phyloP scores from a whole-genome alignment of 2,329 filamentous ascomycete species.

The Aspergillus texensis region DNA sequence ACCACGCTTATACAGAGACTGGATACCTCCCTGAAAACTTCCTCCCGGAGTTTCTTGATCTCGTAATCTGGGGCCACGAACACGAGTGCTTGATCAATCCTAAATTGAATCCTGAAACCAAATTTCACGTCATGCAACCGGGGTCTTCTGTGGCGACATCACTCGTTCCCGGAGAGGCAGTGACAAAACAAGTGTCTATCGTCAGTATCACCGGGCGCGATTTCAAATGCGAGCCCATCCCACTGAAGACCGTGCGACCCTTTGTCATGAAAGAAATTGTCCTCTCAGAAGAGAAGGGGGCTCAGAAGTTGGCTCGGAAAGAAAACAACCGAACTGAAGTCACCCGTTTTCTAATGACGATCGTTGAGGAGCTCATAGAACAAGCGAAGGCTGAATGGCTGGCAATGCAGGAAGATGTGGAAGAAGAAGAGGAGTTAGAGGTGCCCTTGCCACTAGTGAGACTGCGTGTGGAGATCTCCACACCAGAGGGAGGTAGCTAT shows the following conservation, averaged over 20 bases:
- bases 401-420: conserved; percentile 69
- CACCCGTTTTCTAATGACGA: conserved; percentile 71
- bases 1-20: conserved; percentile 86
- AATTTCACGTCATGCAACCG: conserved; percentile 95
- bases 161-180: conserved; percentile 83
- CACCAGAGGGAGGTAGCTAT: conserved; percentile 80
- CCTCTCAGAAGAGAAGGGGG: conserved; percentile 72
- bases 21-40: conserved; percentile 95
- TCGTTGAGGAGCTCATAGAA: conserved; percentile 85
- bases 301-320: conserved; percentile 76
- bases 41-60: conserved; percentile 84
- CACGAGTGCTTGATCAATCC: conserved; percentile 95
- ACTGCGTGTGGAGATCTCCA: conserved; percentile 86
- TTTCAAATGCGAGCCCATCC: conserved; percentile 77
- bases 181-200: conserved; percentile 86
- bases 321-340: conserved; percentile 82
- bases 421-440: conserved; percentile 59
- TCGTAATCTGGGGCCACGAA: conserved; percentile 96
- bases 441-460: conserved; percentile 81
- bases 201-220: conserved; percentile 80
- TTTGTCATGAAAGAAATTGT: conserved; percentile 86
- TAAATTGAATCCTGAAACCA: conserved; percentile 77
- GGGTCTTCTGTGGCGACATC: conserved; percentile 96
- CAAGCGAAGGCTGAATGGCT: conserved; percentile 82
- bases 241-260: conserved; percentile 84